Conservation (phyloP, 805 yeast species). For the Cyberlindnera petersonii region DNA sequence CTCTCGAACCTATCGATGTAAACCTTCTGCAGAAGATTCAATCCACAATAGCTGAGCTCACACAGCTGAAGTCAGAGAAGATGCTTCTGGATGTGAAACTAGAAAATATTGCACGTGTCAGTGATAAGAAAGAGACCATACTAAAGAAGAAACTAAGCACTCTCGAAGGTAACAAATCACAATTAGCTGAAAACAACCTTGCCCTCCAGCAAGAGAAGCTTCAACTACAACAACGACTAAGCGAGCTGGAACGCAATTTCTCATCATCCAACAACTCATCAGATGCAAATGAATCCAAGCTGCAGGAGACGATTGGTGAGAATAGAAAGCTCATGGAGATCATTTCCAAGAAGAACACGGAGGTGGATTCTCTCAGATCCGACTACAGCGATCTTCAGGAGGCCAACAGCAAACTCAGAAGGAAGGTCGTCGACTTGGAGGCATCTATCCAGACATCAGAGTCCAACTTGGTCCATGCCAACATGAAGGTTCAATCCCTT, state of each 20-base stretch:
- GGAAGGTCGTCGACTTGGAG: conserved; percentile 37
- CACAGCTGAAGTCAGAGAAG: conserved; percentile 36
- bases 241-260: conserved; percentile 15
- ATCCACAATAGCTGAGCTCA: conserved; percentile 32
- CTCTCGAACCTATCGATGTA: conserved; percentile 22
- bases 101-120: conserved; percentile 37
- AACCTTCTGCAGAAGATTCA: conserved; percentile 28
- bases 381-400: conserved; percentile 38
- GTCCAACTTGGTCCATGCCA: conserved; percentile 28
- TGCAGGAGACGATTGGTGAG: conserved; percentile 21
- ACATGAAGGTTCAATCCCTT: conserved; percentile 34
- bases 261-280: conserved; percentile 8
- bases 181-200: conserved; percentile 21
- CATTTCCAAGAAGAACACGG: conserved; percentile 35
- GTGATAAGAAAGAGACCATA: conserved; percentile 30
- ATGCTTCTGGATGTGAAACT: conserved; percentile 35
- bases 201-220: conserved; percentile 22
- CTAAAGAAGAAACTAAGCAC: conserved; percentile 30
- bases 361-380: conserved; percentile 31
- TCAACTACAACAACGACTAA: conserved; percentile 19
- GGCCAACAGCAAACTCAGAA: conserved; percentile 36
- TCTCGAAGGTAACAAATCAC: conserved; percentile 23
- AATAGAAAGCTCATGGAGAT: conserved; percentile 33
- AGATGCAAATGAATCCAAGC: conserved; percentile 11
- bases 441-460: conserved; percentile 31